Evolutionary conservation across 257 asterid genomes (phyloP), one percentile per base, ranked within the genome.

Genomic region (Penstemon newberryi): DNA sequence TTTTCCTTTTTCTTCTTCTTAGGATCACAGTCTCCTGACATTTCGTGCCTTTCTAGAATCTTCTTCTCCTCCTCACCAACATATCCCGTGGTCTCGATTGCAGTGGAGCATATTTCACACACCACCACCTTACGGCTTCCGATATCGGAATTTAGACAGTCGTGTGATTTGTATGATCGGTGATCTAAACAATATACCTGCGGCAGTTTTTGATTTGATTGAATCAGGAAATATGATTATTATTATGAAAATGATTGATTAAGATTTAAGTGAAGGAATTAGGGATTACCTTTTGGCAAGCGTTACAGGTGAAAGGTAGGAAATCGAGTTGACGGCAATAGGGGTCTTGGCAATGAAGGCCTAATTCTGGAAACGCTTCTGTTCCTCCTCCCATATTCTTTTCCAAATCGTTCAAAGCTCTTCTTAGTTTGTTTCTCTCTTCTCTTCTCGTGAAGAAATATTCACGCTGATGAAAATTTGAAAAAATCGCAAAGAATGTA

Each of bases 301-400:
- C 87, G 78, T 83, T 78, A 58, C 97, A 93, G 15, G 83, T 80
- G 77, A 93, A 93, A 6, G 99, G 97, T 7, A 93, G 92, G 76
- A 93, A 93, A 83, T 93, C 97, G 81, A 93, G 96, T 37, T 78
- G 97, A 51, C 63, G 75, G 70, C 99, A 93, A 78, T 88, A 88
- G 25, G 87, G 47, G 3, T 65, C 80, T 52, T 90, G 84, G 87
- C 97, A 93, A 53, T 93, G 99, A 63, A 79, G 60, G 33, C 99
- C 99, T 74, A 93, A 78, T 63, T 90, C 95, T n/a, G 96, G 96
- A 72, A 85, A 88, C 51, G 87, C 87, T 82, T 88, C 96, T 15
- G 99, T 88, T 77, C 99, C 97, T 75, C 88, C 90, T 66, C 65
- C 83, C 91, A 84, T 78, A 51, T 33, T 57, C 33, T 25, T 25